Conservation (phyloP, 768 basidiomycete genomes). For the Baorangia bicolor region DNA sequence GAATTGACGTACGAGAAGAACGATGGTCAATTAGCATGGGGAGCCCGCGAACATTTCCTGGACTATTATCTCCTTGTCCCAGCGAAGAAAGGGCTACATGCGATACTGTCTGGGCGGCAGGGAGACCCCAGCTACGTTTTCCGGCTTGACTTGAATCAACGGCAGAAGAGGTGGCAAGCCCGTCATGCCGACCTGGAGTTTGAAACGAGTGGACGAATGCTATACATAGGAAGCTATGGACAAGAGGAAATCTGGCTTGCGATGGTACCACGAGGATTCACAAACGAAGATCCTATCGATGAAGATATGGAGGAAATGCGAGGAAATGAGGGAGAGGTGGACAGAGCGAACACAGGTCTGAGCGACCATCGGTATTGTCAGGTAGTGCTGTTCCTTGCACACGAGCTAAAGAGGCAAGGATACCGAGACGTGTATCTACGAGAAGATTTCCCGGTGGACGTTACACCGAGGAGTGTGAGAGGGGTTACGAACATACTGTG, state of each 20-base stretch:
- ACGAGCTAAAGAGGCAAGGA: neutral
- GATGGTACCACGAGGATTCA: too few species aligned
- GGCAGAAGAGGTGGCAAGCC: neutral
- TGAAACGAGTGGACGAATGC: neutral
- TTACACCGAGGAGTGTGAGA: too few species aligned
- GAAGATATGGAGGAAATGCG: too few species aligned
- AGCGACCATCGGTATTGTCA: too few species aligned
- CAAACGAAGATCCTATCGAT: too few species aligned
- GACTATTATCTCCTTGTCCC: neutral
- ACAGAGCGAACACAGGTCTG: too few species aligned
- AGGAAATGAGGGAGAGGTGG: too few species aligned
- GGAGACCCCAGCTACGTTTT: neutral
- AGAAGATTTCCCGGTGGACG: neutral
- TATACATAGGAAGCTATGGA: neutral
- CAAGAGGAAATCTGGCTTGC: too few species aligned
- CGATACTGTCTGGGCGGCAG: neutral
- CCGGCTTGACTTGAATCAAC: neutral
- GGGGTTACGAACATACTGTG: too few species aligned
- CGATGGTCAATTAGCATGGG: neutral
- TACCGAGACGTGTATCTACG: neutral
- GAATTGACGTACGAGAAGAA: neutral
- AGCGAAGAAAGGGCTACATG: neutral
- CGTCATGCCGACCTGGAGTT: neutral
- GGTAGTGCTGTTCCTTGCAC: too few species aligned
- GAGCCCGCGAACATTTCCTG: neutral